These are phyloP conservation scores for Penicillium sp. DNA, from an alignment of 2,329 filamentous ascomycete genomes.

Conservation along the genomic window DNA sequence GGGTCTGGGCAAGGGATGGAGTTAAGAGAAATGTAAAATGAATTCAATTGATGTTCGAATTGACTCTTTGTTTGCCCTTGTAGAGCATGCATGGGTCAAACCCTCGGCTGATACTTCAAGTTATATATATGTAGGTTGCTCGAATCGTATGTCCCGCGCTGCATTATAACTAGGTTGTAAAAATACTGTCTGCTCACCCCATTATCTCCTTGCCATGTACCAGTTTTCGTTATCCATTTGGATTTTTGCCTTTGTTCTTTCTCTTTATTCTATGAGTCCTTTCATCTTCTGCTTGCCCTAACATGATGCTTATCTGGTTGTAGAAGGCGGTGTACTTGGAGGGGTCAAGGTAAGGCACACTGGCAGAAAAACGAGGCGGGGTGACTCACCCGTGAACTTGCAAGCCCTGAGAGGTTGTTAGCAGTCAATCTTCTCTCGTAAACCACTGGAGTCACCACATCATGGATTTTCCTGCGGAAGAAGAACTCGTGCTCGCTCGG, in stretches of 20 bases:
- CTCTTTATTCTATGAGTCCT: background rate
- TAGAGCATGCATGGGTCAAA: background rate
- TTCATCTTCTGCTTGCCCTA: background rate
- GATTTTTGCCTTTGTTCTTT: background rate
- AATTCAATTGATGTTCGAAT: background rate
- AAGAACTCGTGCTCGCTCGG: slow-evolving; percentile 77
- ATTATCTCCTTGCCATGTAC: background rate
- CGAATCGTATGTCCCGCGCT: background rate
- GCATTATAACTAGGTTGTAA: background rate
- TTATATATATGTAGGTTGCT: background rate
- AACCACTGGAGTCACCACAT: slow-evolving; percentile 59
- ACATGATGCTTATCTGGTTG: background rate
- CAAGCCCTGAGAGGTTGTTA: slow-evolving; percentile 4
- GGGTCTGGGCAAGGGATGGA: slow-evolving; percentile 4
- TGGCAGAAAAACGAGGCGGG: slow-evolving; percentile 26
- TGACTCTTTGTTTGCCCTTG: background rate
- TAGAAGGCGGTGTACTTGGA: slow-evolving; percentile 19
- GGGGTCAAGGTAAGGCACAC: slow-evolving; percentile 16
- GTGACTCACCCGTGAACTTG: slow-evolving; percentile 23
- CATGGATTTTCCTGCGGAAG: slow-evolving; percentile 89
- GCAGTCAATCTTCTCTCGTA: slow-evolving; percentile 28
- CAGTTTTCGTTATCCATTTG: too few species aligned
- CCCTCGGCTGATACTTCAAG: background rate
- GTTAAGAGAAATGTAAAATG: slow-evolving; percentile 16
- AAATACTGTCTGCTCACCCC: too few species aligned